phyloP scores from a whole-genome alignment of 345 rosid species.

The Chamaenerion angustifolium region DNA sequence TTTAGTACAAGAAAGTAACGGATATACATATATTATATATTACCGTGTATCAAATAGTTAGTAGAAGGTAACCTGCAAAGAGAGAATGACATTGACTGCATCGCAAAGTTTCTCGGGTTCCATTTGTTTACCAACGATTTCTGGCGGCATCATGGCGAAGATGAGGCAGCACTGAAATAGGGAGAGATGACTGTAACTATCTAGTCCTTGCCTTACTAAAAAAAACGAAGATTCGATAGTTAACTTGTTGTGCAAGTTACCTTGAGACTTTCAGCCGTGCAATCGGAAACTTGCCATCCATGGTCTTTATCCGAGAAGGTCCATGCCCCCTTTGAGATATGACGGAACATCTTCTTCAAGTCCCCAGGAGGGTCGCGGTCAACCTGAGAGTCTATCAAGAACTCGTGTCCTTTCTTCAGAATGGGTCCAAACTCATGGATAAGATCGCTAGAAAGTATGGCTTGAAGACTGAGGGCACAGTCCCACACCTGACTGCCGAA shows the following conservation, averaged over 20 bases:
- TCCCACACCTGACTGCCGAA: conserved; percentile 86
- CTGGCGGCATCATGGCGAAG: conserved; percentile 58
- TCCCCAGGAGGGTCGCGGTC: conserved; percentile 43
- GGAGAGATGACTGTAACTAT: neutral
- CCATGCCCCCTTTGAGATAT: conserved; percentile 54
- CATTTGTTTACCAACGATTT: conserved; percentile 46
- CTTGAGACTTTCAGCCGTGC: conserved; percentile 51
- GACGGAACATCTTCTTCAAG: conserved; percentile 33
- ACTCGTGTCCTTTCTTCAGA: conserved; percentile 57
- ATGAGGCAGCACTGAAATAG: conserved; percentile 42
- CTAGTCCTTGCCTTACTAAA: neutral
- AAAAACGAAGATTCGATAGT: neutral
- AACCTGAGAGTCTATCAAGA: conserved; percentile 59
- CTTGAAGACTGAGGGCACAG: conserved; percentile 58
- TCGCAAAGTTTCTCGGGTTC: conserved; percentile 36
- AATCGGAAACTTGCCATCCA: conserved; percentile 60
- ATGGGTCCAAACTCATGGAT: conserved; percentile 36
- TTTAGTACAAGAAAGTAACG: neutral
- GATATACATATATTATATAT: neutral
- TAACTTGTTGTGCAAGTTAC: conserved; percentile 9
- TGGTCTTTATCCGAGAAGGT: conserved; percentile 58
- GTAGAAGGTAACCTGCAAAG: conserved; percentile 32
- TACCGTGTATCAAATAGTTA: neutral
- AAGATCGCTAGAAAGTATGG: conserved; percentile 50
- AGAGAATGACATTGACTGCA: conserved; percentile 42